Percentiles rank a stretch among this genome's conserved stretches.
These are phyloP conservation scores for Pleurotus platypus DNA, from an alignment of 768 basidiomycete genomes.

Conservation along the genomic window DNA sequence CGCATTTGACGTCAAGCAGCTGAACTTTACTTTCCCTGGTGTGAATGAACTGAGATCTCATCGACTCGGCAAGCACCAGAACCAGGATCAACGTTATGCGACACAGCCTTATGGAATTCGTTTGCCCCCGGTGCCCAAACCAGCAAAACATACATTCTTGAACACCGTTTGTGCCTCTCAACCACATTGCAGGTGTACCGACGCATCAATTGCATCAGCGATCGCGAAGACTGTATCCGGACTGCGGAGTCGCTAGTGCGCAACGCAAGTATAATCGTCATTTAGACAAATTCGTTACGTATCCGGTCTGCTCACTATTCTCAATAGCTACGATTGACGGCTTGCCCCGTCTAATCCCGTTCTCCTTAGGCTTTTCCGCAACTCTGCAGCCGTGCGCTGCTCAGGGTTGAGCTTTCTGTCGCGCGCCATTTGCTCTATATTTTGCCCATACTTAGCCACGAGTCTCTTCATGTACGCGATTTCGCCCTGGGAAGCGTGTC, in stretches of 20 bases:
- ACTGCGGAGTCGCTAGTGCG: too few relatives aligned
- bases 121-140: neutral
- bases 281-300: neutral
- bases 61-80: constrained; percentile 4
- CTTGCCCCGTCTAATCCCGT: constrained; percentile 37
- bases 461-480: constrained; percentile 61
- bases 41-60: neutral
- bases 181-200: neutral
- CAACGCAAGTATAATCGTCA: neutral
- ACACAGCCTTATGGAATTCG: constrained; percentile 4
- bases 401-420: constrained; percentile 78
- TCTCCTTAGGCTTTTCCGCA: constrained; percentile 59
- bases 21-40: constrained; percentile 7
- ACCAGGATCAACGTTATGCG: neutral
- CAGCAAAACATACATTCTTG: neutral
- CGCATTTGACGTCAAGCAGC: constrained; percentile 6
- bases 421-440: constrained; percentile 72
- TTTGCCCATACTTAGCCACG: constrained; percentile 64
- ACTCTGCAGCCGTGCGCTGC: constrained; percentile 81
- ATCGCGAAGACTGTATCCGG: too few relatives aligned
- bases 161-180: constrained; percentile 1
- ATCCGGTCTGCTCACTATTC: neutral
- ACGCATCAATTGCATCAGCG: neutral
- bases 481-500: constrained; percentile 72
- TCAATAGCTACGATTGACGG: neutral